Evolutionary conservation across 1,284 basidiomycete genomes (phyloP), one percentile per base, ranked within the genome.

Genomic region (Gomphus sp.): DNA sequence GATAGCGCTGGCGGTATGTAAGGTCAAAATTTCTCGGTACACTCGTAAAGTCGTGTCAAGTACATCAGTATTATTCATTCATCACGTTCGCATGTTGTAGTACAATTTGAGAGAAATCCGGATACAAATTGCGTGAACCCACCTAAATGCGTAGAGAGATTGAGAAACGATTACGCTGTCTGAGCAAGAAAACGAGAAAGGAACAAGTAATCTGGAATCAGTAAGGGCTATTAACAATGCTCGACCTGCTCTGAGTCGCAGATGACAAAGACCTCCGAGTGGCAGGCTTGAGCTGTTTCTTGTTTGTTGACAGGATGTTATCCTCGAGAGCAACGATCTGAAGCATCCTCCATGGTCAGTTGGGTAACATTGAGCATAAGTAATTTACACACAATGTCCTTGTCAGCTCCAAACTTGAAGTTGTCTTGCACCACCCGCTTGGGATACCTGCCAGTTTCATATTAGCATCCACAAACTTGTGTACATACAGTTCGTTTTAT

Each of bases 401-500:
- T 91, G 73, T 97, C 93, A 64, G 95, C 90, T 18, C 92, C 93
- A 68, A 93, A 97, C 72, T 89, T 91, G 84, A 98, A 98, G 73
- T 89, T 92, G 71, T 98, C 95, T 63, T 96, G 93, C 0, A 99
- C 93, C 61, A 99, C 94, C 54, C 83, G 80, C 65, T 97, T 94
- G 67, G 95, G 91, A 69, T 97, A 96, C 66, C 81, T 83, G 66
- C 25, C 67, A 48, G 61, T 60, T 62, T 66, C 64, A 37, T 59
- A 64, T 67, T 56, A 43, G 25, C 57, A 55, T 28, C 22, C 3
- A 25, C 45, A 63, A 58, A 45, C 10, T 36, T 47, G 50, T 55
- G 50, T 55, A 25, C 49, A 52, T 51, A 43, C 34, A 31, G 48
- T 31, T 49, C 39, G 58, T 43, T 31, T 10, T 37, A 37, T 10